These are phyloP conservation scores for Phytophthora sansomeana DNA, from an alignment of 352 stramenopile genomes.

Conservation along the genomic window DNA sequence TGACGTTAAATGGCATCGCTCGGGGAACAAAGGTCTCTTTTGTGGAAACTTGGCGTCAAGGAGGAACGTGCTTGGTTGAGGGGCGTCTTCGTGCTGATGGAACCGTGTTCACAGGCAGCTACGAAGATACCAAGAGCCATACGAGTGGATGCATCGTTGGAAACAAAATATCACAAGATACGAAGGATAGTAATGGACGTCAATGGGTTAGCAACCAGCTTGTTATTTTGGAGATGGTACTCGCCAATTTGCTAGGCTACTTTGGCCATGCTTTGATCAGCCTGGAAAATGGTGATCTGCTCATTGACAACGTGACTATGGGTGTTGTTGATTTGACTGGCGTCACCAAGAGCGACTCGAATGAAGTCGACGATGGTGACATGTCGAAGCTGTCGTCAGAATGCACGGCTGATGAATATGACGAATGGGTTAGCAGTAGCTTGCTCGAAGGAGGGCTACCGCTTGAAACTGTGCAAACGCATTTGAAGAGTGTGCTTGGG, in stretches of 20 bases:
- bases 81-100: conserved; percentile 80
- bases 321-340: conserved; percentile 36
- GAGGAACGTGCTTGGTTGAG: conserved; percentile 87
- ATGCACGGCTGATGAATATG: conserved; percentile 80
- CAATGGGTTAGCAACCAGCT: conserved; percentile 61
- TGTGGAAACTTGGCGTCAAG: conserved; percentile 88
- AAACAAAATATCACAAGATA: conserved; percentile 58
- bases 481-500: conserved; percentile 69
- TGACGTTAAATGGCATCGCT: conserved; percentile 79
- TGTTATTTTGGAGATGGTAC: conserved; percentile 80
- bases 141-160: conserved; percentile 86
- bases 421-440: conserved; percentile 80
- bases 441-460: conserved; percentile 83
- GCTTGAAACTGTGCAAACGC: conserved; percentile 56
- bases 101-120: conserved; percentile 74
- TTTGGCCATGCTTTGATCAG: conserved; percentile 77
- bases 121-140: conserved; percentile 90
- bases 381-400: conserved; percentile 64
- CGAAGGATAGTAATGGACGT: conserved; percentile 18
- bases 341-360: conserved; percentile 45
- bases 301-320: conserved; percentile 49
- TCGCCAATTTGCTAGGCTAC: conserved; percentile 77
- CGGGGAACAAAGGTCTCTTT: conserved; percentile 86
- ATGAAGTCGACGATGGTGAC: conserved; percentile 39
- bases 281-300: conserved; percentile 63